A percentile compares a stretch with the other conserved stretches of the same genome.
These are phyloP conservation scores for Colletotrichum truncatum DNA, from an alignment of 2,329 filamentous ascomycete genomes.

Conservation along the genomic window DNA sequence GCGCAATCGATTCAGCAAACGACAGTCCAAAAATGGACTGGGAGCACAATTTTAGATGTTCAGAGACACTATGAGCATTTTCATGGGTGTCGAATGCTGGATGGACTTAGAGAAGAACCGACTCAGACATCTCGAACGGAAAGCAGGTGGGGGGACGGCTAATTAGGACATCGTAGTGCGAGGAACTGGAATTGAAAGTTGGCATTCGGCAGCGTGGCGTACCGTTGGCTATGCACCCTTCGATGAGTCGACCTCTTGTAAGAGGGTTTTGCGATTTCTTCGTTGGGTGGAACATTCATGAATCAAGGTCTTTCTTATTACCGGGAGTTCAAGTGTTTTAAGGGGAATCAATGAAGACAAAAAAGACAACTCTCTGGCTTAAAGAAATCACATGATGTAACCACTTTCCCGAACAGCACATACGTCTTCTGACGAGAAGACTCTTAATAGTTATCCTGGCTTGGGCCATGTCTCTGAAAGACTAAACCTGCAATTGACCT, in stretches of 20 bases:
- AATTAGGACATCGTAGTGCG: slow-evolving; percentile 5
- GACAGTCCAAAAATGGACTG: slow-evolving; percentile 93
- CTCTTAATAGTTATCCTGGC: too few relatives aligned
- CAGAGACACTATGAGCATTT: not conserved
- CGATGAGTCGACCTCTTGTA: slow-evolving; percentile 4
- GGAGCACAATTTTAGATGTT: slow-evolving; percentile 80
- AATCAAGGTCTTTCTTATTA: not conserved
- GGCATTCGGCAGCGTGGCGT: slow-evolving; percentile 33
- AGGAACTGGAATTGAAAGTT: slow-evolving; percentile 12
- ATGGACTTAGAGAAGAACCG: not conserved
- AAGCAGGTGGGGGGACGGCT: not conserved
- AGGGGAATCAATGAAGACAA: not conserved
- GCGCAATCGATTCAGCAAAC: slow-evolving; percentile 83
- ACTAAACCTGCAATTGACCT: too few relatives aligned
- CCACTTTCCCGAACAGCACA: too few relatives aligned
- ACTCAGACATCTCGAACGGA: not conserved
- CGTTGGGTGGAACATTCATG: slow-evolving; percentile 14
- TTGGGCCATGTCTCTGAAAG: too few relatives aligned
- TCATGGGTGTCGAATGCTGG: too few relatives aligned
- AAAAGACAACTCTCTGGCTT: not conserved
- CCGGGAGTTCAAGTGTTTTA: slow-evolving; percentile 1
- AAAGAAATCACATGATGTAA: not conserved
- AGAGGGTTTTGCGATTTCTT: slow-evolving; percentile 3
- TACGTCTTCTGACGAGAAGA: too few relatives aligned
- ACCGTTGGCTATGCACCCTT: slow-evolving; percentile 21